Evolutionary conservation across 83 land plant species (phyloP), one percentile per base, ranked within the genome.

Genomic region (Larix sibirica): DNA sequence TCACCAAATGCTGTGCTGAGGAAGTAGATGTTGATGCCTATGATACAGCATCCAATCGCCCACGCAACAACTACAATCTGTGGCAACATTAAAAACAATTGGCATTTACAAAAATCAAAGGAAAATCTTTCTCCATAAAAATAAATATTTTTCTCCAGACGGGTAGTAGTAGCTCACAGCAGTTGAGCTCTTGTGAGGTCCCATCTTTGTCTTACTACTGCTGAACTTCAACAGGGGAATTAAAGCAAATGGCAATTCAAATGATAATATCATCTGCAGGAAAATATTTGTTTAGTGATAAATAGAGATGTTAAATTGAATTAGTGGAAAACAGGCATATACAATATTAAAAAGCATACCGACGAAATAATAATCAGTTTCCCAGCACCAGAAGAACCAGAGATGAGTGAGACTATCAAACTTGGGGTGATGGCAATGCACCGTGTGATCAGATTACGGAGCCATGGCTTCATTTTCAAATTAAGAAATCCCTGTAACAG

Each of bases 181-280:
- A 64, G 18, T 0, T 91, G 88, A 69, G 54, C 2, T 87, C 58
- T 87, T 86, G 70, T 84, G 80, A 59, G 81, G 81, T 3, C 87
- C 89, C 89, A 87, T 87, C 77, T 87, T 87, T 9, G 60, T 77
- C 64, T 81, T 61, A 60, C 86, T 84, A 77, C 87, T 87, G 14
- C 78, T 87, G 21, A 87, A 87, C 80, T 87, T 87, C 13, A 87
- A 54, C 31, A 87, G 83, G 3, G 87, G 89, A 20, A 87, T 84
- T 16, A 87, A 42, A 31, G 77, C 84, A 61, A 87, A 87, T n/a
- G 89, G 87, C 31, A 84, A 68, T 36, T 80, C 87, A 81, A 87
- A 87, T 14, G 87, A 69, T 13, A 84, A 64, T 42, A 88, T 82
- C 84, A 82, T 78, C 88, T 83, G 70, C 77, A 68, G 17, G 38